These are phyloP conservation scores for Chaetomiaceae sp. DNA, from an alignment of 2,329 filamentous ascomycete species.

Conservation along the genomic window DNA sequence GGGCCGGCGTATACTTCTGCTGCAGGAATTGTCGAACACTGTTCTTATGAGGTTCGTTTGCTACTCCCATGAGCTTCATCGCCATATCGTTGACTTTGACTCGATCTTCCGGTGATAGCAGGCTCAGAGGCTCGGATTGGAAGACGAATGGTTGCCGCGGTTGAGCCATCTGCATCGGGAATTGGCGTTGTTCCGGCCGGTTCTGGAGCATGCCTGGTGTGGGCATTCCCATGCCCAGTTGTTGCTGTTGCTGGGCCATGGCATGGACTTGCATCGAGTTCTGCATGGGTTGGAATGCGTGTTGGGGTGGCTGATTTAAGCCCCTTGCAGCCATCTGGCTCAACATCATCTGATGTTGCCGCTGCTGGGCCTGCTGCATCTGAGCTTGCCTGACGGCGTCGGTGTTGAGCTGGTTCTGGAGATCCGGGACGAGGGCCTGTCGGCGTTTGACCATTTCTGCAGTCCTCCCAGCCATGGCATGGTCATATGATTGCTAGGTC, in stretches of 20 bases:
- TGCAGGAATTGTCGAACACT: slow-evolving; percentile 40
- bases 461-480: slow-evolving; percentile 42
- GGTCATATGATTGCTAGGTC: slow-evolving; percentile 47
- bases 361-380: slow-evolving; percentile 29
- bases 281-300: slow-evolving; percentile 54
- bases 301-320: slow-evolving; percentile 47
- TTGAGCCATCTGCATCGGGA: slow-evolving; percentile 34
- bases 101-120: slow-evolving; percentile 42
- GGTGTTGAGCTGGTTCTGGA: slow-evolving; percentile 46
- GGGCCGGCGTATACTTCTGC: slow-evolving; percentile 36
- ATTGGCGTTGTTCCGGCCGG: slow-evolving; percentile 39
- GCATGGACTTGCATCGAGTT: slow-evolving; percentile 55
- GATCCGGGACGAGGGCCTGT: slow-evolving; percentile 44
- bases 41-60: slow-evolving; percentile 44
- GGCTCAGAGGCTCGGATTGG: slow-evolving; percentile 35
- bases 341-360: slow-evolving; percentile 45
- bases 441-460: slow-evolving; percentile 49
- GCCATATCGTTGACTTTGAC: slow-evolving; percentile 44
- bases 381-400: slow-evolving; percentile 29
- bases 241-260: slow-evolving; percentile 43
- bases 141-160: slow-evolving; percentile 33
- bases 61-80: slow-evolving; percentile 35
- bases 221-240: slow-evolving; percentile 39
- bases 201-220: slow-evolving; percentile 40
- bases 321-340: slow-evolving; percentile 48